Conservation (phyloP, 306 rosid genomes). For the Malus sieversii region DNA sequence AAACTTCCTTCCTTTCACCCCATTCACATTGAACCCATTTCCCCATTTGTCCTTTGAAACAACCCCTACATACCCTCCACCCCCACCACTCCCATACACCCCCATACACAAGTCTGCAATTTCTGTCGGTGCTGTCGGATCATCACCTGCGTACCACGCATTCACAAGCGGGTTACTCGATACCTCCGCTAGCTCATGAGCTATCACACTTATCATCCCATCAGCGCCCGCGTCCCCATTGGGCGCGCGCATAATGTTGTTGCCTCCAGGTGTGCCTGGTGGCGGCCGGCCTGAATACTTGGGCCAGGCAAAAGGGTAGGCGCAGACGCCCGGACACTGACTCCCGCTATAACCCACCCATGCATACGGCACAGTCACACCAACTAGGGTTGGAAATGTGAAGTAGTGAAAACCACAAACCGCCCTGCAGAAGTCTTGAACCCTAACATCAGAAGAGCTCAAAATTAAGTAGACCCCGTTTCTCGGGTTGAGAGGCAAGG, state of each 20-base stretch:
- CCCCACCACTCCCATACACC: constrained; percentile 48
- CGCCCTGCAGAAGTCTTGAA: constrained; percentile 52
- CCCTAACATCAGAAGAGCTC: constrained; percentile 35
- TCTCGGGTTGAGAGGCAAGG: constrained; percentile 40
- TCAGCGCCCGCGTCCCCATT: constrained; percentile 44
- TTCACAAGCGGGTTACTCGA: constrained; percentile 48
- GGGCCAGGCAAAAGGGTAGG: constrained; percentile 51
- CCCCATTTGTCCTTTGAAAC: constrained; percentile 36
- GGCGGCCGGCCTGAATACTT: constrained; percentile 27
- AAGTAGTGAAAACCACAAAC: constrained; percentile 59
- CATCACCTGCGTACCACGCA: constrained; percentile 56
- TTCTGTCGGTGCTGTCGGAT: constrained; percentile 50
- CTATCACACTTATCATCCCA: constrained; percentile 52
- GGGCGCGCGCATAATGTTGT: constrained; percentile 32
- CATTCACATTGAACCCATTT: constrained; percentile 38
- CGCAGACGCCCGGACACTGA: constrained; percentile 53
- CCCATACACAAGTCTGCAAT: constrained; percentile 52
- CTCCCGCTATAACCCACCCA: constrained; percentile 48
- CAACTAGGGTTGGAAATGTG: constrained; percentile 44
- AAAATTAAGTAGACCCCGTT: constrained; percentile 40
- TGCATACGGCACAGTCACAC: constrained; percentile 42
- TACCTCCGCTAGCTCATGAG: constrained; percentile 49
- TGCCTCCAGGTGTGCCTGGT: constrained; percentile 11
- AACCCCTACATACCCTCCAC: constrained; percentile 46
- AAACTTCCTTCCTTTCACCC: constrained; percentile 40